Base-by-base conservation (phyloP, 129 eudicot genomes). In the Escallonia herrerae region DNA sequence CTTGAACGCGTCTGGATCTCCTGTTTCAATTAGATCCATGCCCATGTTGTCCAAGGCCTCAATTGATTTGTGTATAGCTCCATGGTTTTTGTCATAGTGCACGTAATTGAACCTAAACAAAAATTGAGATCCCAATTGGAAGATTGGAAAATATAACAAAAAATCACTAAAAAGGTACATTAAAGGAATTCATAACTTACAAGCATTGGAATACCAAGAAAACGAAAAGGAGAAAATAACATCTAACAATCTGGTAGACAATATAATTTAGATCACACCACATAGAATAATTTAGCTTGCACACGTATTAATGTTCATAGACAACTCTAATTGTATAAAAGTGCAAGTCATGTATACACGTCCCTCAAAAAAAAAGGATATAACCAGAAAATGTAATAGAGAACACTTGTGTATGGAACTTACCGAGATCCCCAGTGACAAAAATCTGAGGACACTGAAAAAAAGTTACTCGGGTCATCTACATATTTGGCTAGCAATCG, bases 361-460 rank as follows among this genome's bases (percentile, higher is more conserved):
- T 11, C 4, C 40, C 40, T 46, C 3, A 12, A 51, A 37, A 45
- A 54, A 45, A 4, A 43, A 46, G 10, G 5, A 22, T 22, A 22
- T 22, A 22, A 22, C 33, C 33, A 22, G 33, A 22, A 46, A 3
- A 56, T 37, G 40, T 3, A 47, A 6, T 22, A 73, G n/a, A 66
- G n/a, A 9, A 1, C 9, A 37, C 2, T 44, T 43, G 12, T 52
- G 0, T 6, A 11, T 3, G 43, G 47, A 60, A 81, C 87, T 66
- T 81, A 88, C 98, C 96, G 85, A 44, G 96, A 74, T 37, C 98
- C 98, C 96, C 98, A 91, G 45, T 91, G 98, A 70, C 98, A 91
- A 80, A 91, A 91, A 73, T 91, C 98, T 1, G 98, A 91, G 40
- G 98, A 91, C 47, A 91, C 90, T 2, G 96, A 88, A 74, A 91